Base-by-base conservation (phyloP, 2,329 filamentous ascomycete species). In the Dryadomyces sulphureus region DNA sequence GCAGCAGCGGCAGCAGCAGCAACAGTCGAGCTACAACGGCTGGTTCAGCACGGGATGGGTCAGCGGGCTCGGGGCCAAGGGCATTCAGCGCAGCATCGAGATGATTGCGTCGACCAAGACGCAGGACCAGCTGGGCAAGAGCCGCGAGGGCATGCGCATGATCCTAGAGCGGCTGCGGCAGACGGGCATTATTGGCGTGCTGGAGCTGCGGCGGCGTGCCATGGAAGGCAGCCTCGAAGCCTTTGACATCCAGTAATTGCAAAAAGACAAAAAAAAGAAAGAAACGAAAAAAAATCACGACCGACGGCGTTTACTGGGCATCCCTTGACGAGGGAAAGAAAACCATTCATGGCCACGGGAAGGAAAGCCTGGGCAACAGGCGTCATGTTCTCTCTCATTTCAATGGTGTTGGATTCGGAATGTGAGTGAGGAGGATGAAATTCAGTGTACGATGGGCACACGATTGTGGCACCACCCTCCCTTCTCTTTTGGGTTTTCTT, bases 61-160 rank as follows among this genome's bases (percentile, higher is more conserved):
- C 41, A 51, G 49, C 27, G 65, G 65, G 41, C 83, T 81, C 69
- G 80, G 81, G 14, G 76, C 81, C 16, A 75, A 73, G 38, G 74
- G 81, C n/a, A 75, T 90, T 40, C 82, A 89, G 60, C 70, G 81
- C 52, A 86, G 79, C 56, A 89, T 92, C 56, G 85, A 92, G 65
- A 74, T 75, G 45, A 79, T 90, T 50, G 84, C 83, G 11, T 78
- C 84, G 35, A 81, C 79, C 57, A 82, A 85, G 59, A 87, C 85
- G 5, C 75, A 81, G 53, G 81, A 83, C 55, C 83, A 85, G 58
- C 72, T 90, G 55, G 79, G 81, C 44, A 89, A 89, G 65, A 85
- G 83, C 54, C 78, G 82, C 43, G 82, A 89, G 59, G 85, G 85
- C 42, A 90, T 92, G 85, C 79, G 76, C 47, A 76, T 89, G 34